phyloP scores from a whole-genome alignment of 176 grass and related monocot species.

The Canna indica region DNA sequence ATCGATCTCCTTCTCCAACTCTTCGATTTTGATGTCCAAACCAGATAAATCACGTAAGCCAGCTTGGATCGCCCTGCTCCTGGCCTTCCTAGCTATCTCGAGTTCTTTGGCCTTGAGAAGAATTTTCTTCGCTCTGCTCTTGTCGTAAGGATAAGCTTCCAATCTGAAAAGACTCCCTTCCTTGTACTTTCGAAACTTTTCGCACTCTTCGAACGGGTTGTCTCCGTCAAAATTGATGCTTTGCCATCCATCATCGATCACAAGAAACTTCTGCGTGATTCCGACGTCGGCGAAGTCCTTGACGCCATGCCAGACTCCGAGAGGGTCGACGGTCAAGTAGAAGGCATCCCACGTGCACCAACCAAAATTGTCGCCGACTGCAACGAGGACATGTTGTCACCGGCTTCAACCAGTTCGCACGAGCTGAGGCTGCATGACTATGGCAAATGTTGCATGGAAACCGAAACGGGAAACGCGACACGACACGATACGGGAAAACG shows the following conservation, averaged over 20 bases:
- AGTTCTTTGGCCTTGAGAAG: constrained; percentile 13
- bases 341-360: constrained; percentile 29
- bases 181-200: constrained; percentile 7
- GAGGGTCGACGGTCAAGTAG: constrained; percentile 20
- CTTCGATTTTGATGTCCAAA: not conserved
- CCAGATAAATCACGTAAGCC: not conserved
- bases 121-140: not conserved
- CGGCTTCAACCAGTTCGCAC: too few species aligned
- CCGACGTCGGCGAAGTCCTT: constrained; percentile 15
- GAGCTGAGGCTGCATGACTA: too few species aligned
- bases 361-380: constrained; percentile 19
- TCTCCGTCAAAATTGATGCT: constrained; percentile 11
- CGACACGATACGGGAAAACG: too few species aligned
- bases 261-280: constrained; percentile 4
- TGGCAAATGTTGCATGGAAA: too few species aligned
- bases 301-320: constrained; percentile 20
- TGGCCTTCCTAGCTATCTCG: not conserved
- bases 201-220: not conserved
- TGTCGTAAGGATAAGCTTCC: not conserved
- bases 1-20: constrained; percentile 6
- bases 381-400: too few species aligned
- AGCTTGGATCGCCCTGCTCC: not conserved
- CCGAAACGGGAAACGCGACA: too few species aligned
- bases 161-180: not conserved
- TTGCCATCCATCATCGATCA: constrained; percentile 25